Percentiles rank a stretch among this genome's conserved stretches.
phyloP scores from a whole-genome alignment of 176 grass and related monocot species.

The Oryza glumipatula region DNA sequence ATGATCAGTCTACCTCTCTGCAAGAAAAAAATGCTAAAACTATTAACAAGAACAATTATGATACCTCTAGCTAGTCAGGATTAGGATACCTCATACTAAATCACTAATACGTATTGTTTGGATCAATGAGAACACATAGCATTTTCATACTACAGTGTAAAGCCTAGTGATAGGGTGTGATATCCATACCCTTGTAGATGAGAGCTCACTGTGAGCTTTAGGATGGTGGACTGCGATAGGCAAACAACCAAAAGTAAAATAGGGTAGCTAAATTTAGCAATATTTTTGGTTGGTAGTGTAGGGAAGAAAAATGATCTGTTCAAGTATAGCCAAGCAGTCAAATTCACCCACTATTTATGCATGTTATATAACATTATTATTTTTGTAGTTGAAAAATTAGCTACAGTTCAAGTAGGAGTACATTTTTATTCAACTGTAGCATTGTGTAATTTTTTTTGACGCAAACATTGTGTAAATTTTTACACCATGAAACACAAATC shows the following conservation, averaged over 20 bases:
- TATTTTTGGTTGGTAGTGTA: neutral
- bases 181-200: neutral
- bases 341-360: too few species aligned
- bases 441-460: neutral
- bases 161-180: neutral
- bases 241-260: neutral
- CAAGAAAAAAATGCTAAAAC: neutral
- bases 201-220: neutral
- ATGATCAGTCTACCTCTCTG: too few species aligned
- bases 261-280: neutral
- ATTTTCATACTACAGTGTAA: constrained; percentile 8
- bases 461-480: too few species aligned
- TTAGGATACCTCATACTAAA: too few species aligned
- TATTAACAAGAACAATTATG: neutral
- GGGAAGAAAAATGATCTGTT: too few species aligned
- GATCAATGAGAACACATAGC: neutral
- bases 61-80: neutral
- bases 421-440: too few species aligned
- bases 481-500: neutral
- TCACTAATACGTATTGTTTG: neutral
- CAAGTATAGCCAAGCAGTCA: too few species aligned
- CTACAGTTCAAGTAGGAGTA: too few species aligned
- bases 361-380: neutral
- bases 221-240: neutral
- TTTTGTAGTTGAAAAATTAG: too few species aligned